phyloP scores from a whole-genome alignment of 257 asterid genomes.

The Nicotiana noctiflora region DNA sequence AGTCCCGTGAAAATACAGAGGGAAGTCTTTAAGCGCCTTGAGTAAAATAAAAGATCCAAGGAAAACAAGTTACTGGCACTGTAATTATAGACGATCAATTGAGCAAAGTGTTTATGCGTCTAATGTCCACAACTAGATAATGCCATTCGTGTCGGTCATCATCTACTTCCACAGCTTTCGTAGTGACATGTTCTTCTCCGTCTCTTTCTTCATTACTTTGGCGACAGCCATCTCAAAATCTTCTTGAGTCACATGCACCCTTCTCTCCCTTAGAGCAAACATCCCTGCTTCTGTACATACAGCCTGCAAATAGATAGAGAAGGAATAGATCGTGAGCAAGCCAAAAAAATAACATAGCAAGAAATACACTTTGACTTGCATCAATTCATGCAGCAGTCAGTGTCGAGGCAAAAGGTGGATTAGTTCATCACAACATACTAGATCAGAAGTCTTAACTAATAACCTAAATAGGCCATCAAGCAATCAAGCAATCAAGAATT shows the following conservation, averaged over 20 bases:
- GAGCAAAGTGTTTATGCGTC: too few species aligned
- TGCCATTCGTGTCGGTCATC: neutral
- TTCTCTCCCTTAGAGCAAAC: constrained; percentile 95
- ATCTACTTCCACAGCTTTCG: constrained; percentile 89
- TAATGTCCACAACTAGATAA: neutral
- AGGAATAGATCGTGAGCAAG: neutral
- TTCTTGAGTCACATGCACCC: constrained; percentile 95
- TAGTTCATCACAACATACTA: neutral
- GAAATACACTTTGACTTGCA: neutral
- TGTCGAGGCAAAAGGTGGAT: neutral
- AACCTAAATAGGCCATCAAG: neutral
- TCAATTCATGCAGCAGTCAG: neutral
- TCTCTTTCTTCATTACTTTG: constrained; percentile 96
- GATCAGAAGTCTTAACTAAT: neutral
- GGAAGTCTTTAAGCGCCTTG: too few species aligned
- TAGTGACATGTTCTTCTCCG: constrained; percentile 85
- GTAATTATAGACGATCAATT: too few species aligned
- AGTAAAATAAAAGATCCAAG: too few species aligned
- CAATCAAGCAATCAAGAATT: neutral
- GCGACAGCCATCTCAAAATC: constrained; percentile 98
- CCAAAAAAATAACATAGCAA: neutral
- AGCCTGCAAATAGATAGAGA: constrained; percentile 43
- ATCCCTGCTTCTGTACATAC: constrained; percentile 97
- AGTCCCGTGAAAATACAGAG: too few species aligned
- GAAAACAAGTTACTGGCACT: too few species aligned